Evolutionary conservation across 1,139 yeast genomes (phyloP), one percentile per base, ranked within the genome.

Genomic region (Candida sanyaensis): DNA sequence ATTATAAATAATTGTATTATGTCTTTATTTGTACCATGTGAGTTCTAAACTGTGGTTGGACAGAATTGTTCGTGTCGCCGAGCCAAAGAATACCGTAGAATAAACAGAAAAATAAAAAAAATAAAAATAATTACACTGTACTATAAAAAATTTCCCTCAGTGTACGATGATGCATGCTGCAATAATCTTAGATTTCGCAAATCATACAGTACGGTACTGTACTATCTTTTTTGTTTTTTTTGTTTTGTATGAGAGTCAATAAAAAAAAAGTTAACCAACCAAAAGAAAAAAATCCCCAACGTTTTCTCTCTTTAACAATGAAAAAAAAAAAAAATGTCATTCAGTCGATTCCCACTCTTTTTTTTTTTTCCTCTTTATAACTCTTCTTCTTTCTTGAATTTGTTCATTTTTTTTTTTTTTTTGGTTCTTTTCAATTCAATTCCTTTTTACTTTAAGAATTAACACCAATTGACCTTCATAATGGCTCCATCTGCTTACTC

Each of bases 401-500:
- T 28, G 21, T 17, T 26, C 28, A 33, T 13, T 26, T 31, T 27
- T 28, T 17, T 24, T 37, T 28, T 34, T 26, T 27, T 43, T 30
- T n/a, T n/a, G n/a, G n/a, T n/a, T n/a, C n/a, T n/a, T n/a, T 32
- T 27, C 13, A 27, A n/a, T 13, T 17, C 31, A 31, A 30, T 36
- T 28, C 30, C 7, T 28, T 9, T 21, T 37, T 23, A 31, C 4
- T 4, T 10, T 27, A 26, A 34, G 23, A 9, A 17, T 17, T 17
- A 17, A 24, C 41, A 21, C 36, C 46, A 45, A 41, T 41, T 24
- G 31, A 38, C 30, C 30, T 27, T 31, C 46, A 64, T 54, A 62
- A 71, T 71, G 76, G 74, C 75, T 51, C 89, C 90, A 57, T 84
- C 90, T 64, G 87, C 90, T 67, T 88, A 83, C 80, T 83, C 96